These are phyloP conservation scores for Gliomastix tumulicola DNA, from an alignment of 2,329 filamentous ascomycete genomes.

Conservation along the genomic window DNA sequence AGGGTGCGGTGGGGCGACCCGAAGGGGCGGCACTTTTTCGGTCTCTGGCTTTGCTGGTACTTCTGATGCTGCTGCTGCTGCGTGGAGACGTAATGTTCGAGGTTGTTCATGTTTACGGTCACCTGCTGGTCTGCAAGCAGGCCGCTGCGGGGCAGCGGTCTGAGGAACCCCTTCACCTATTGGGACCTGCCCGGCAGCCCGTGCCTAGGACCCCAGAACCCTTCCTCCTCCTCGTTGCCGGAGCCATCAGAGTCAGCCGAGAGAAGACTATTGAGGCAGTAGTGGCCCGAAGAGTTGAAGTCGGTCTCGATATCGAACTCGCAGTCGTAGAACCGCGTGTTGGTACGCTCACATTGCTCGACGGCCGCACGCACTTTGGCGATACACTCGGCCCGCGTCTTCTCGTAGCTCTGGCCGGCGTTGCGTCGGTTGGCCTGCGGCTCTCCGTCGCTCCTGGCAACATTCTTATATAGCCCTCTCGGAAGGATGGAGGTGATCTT, in stretches of 20 bases:
- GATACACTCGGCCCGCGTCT: slow-evolving; percentile 29
- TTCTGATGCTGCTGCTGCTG: background rate
- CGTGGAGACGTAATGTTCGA: background rate
- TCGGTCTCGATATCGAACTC: slow-evolving; percentile 36
- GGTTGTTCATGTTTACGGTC: no score
- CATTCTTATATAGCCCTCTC: slow-evolving; percentile 25
- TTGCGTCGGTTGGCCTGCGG: slow-evolving; percentile 20
- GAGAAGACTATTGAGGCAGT: slow-evolving; percentile 16
- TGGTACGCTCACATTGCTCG: slow-evolving; percentile 33
- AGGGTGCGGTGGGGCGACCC: no score
- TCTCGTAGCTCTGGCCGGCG: slow-evolving; percentile 32
- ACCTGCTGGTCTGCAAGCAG: no score
- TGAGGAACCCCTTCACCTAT: slow-evolving; percentile 5
- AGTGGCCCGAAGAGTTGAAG: slow-evolving; percentile 21
- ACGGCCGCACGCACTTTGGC: slow-evolving; percentile 30
- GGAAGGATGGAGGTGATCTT: slow-evolving; percentile 38
- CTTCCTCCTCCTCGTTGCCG: background rate
- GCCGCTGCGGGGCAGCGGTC: no score
- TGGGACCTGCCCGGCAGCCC: no score
- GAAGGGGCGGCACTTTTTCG: background rate
- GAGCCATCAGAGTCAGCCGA: slow-evolving; percentile 6
- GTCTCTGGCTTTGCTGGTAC: no score
- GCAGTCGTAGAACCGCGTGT: slow-evolving; percentile 35
- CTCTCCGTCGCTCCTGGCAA: slow-evolving; percentile 12
- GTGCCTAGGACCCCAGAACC: no score